These are phyloP conservation scores for Salix dunnii DNA, from an alignment of 345 rosid species.

Conservation along the genomic window DNA sequence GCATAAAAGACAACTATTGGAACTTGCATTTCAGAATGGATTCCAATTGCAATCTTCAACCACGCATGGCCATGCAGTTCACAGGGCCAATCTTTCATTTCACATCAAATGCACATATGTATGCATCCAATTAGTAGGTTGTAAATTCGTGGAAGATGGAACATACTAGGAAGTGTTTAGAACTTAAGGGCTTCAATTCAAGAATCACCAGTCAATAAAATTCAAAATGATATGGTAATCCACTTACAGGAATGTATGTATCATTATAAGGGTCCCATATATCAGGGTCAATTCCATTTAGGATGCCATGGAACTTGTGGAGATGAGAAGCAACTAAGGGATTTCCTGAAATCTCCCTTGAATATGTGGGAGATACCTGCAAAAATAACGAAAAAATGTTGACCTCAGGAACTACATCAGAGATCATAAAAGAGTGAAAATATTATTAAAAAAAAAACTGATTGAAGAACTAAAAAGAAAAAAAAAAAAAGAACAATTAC, in stretches of 20 bases:
- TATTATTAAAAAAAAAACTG: not conserved
- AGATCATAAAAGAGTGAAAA: not conserved
- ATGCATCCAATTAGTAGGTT: not conserved
- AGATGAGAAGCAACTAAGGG: conserved; percentile 66
- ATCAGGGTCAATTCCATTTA: conserved; percentile 90
- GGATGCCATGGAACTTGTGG: conserved; percentile 77
- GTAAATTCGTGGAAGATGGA: not conserved
- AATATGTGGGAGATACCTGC: conserved; percentile 78
- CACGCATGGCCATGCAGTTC: not conserved
- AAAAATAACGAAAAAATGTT: conserved; percentile 7
- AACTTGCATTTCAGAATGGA: no score
- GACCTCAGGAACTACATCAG: not conserved
- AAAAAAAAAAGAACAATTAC: conserved; percentile 10
- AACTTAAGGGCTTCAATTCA: not conserved
- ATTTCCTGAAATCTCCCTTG: conserved; percentile 84
- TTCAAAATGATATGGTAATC: not conserved
- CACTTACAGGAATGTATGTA: conserved; percentile 69
- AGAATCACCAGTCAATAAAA: not conserved
- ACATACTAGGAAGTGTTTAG: not conserved
- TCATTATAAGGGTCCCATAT: conserved; percentile 97
- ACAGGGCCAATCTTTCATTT: not conserved
- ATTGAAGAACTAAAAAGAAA: not conserved
- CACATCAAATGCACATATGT: not conserved
- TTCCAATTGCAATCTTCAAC: not conserved
- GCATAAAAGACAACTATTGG: not conserved